Evolutionary conservation across 2,329 filamentous ascomycete genomes (phyloP).

Genomic region (Ilyonectria destructans): DNA sequence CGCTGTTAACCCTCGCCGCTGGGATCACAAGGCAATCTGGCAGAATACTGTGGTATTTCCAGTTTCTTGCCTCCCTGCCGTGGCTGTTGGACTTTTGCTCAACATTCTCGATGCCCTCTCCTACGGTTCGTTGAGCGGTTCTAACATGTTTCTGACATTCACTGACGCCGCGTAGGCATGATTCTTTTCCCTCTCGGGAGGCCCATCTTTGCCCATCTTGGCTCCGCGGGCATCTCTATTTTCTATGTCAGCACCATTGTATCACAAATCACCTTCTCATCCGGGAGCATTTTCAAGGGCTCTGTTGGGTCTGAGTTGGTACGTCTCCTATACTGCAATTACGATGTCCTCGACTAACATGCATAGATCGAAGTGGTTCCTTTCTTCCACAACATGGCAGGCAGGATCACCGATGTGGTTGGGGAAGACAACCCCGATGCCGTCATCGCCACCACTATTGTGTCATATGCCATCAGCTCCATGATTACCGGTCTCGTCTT

Average conservation of each 20-base stretch:
- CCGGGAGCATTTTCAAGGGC: slow-evolving; percentile 89
- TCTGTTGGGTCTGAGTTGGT: slow-evolving; percentile 95
- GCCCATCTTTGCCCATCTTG: slow-evolving; percentile 87
- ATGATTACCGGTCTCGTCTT: slow-evolving; percentile 93
- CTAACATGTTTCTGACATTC: slow-evolving; percentile 21
- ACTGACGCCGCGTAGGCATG: slow-evolving; percentile 73
- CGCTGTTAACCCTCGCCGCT: slow-evolving; percentile 76
- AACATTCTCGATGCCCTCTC: slow-evolving; percentile 96
- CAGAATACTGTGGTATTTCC: slow-evolving; percentile 77
- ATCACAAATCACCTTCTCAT: slow-evolving; percentile 91
- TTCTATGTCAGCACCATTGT: slow-evolving; percentile 99
- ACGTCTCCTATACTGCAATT: slow-evolving; percentile 48
- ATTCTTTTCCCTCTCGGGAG: slow-evolving; percentile 94
- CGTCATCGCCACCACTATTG: slow-evolving; percentile 94
- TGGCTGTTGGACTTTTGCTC: slow-evolving; percentile 88
- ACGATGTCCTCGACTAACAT: slow-evolving; percentile 20
- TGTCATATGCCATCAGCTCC: slow-evolving; percentile 91
- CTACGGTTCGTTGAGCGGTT: slow-evolving; percentile 74
- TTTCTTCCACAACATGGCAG: slow-evolving; percentile 99
- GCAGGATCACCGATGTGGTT: slow-evolving; percentile 85
- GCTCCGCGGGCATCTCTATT: slow-evolving; percentile 95
- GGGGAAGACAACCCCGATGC: slow-evolving; percentile 87
- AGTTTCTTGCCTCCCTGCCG: slow-evolving; percentile 83
- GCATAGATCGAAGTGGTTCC: slow-evolving; percentile 92
- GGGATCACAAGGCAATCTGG: slow-evolving; percentile 79